phyloP scores from a whole-genome alignment of 2,329 filamentous ascomycete genomes.

The Alternaria triticimaculans region DNA sequence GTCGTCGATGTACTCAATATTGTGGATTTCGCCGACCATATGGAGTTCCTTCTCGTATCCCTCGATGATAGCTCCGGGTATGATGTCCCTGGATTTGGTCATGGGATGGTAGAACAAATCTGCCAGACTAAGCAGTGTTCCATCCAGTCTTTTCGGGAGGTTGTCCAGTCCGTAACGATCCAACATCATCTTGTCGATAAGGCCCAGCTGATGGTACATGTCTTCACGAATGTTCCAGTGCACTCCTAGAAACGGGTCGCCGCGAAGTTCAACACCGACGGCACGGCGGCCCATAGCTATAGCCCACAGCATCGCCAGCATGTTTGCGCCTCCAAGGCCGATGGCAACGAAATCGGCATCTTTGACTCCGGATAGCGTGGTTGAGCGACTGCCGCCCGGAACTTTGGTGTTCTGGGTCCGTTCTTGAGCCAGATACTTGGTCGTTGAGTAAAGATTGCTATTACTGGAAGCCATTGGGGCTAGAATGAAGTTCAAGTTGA shows the following conservation, averaged over 20 bases:
- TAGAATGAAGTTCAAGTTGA: not conserved
- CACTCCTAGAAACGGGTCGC: conserved; percentile 25
- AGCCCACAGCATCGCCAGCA: conserved; percentile 27
- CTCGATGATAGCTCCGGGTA: conserved; percentile 22
- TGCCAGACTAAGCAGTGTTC: conserved; percentile 17
- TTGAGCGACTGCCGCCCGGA: conserved; percentile 6
- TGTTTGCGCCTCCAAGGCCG: conserved; percentile 25
- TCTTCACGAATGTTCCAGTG: conserved; percentile 30
- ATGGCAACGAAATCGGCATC: conserved; percentile 25
- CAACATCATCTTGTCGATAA: conserved; percentile 27
- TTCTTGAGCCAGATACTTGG: conserved; percentile 11
- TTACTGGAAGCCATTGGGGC: not conserved
- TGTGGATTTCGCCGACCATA: conserved; percentile 17
- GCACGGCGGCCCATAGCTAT: conserved; percentile 20
- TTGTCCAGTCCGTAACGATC: conserved; percentile 17
- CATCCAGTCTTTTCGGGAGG: conserved; percentile 18
- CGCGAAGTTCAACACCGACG: conserved; percentile 22
- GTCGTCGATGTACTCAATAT: conserved; percentile 26
- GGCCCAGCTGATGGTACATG: conserved; percentile 24
- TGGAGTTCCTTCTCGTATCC: conserved; percentile 18
- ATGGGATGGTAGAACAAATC: conserved; percentile 17
- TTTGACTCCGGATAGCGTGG: conserved; percentile 16
- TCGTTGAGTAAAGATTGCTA: conserved; percentile 1
- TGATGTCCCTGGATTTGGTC: conserved; percentile 14
- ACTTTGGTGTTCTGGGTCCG: conserved; percentile 3